These are phyloP conservation scores for Vicia sativa DNA, from an alignment of 306 rosid genomes.

Conservation along the genomic window DNA sequence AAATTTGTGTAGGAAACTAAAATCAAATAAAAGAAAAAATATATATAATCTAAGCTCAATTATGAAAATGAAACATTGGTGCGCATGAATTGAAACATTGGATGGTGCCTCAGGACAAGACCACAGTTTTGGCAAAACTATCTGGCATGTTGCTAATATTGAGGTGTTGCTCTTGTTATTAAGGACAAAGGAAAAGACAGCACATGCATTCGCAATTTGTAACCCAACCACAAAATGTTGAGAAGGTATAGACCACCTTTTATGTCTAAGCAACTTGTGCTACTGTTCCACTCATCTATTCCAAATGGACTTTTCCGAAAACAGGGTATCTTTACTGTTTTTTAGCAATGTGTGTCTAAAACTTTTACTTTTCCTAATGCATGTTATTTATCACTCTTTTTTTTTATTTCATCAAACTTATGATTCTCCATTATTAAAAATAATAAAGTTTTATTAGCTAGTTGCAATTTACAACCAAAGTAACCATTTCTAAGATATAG, in stretches of 20 bases:
- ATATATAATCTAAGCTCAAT: background rate
- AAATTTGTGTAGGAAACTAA: background rate
- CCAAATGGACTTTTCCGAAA: constrained; percentile 20
- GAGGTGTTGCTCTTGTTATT: constrained; percentile 31
- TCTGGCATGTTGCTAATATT: constrained; percentile 37
- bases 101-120: constrained; percentile 32
- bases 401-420: background rate
- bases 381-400: background rate
- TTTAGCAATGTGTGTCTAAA: background rate
- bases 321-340: constrained; percentile 7
- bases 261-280: constrained; percentile 24
- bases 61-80: background rate
- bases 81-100: constrained; percentile 15
- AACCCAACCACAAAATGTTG: constrained; percentile 43
- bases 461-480: too few relatives aligned
- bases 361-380: background rate
- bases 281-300: constrained; percentile 21
- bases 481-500: too few relatives aligned
- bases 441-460: too few relatives aligned
- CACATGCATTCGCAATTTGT: constrained; percentile 43
- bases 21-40: background rate
- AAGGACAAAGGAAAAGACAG: constrained; percentile 48
- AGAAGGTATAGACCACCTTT: constrained; percentile 24
- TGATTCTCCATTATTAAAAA: background rate
- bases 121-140: constrained; percentile 46